phyloP scores from a whole-genome alignment of 768 basidiomycete genomes.

The Mycena albidolilacea region DNA sequence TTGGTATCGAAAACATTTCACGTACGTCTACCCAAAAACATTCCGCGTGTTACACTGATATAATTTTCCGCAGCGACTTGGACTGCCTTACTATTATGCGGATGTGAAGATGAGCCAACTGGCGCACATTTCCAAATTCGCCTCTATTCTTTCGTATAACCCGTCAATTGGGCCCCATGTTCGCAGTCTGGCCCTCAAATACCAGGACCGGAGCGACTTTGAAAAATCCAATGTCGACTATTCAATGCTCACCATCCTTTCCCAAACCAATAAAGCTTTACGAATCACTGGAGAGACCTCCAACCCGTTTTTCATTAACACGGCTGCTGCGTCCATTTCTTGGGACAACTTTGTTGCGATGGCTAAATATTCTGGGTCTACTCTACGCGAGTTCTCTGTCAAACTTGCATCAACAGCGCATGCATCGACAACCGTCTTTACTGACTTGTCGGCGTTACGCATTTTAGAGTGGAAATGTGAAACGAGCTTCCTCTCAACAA shows the following conservation, averaged over 20 bases:
- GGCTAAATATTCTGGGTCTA: not conserved
- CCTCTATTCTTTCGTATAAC: not conserved
- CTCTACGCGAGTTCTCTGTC: not conserved
- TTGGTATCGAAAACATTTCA: slow-evolving; percentile 1
- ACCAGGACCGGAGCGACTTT: too few species aligned
- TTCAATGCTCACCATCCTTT: not conserved
- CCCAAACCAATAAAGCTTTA: not conserved
- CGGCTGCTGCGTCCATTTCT: not conserved
- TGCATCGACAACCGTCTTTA: not conserved
- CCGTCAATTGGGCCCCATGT: not conserved
- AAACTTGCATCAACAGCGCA: not conserved
- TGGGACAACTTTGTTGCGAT: slow-evolving; percentile 13
- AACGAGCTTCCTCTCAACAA: not conserved
- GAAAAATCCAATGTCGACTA: not conserved
- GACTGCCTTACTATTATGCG: not conserved
- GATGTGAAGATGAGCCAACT: not conserved
- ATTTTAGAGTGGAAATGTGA: slow-evolving; percentile 4
- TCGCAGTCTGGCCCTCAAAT: not conserved
- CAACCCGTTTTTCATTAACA: not conserved
- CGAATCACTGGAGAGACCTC: not conserved
- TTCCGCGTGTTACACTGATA: not conserved
- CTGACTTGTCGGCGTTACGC: not conserved
- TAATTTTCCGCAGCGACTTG: not conserved
- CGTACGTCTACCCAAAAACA: not conserved
- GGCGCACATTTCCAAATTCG: not conserved